A percentile compares a stretch with the other conserved stretches of the same genome.
phyloP scores from a whole-genome alignment of 805 yeast genomes.

The Barnettozyma pratensis region DNA sequence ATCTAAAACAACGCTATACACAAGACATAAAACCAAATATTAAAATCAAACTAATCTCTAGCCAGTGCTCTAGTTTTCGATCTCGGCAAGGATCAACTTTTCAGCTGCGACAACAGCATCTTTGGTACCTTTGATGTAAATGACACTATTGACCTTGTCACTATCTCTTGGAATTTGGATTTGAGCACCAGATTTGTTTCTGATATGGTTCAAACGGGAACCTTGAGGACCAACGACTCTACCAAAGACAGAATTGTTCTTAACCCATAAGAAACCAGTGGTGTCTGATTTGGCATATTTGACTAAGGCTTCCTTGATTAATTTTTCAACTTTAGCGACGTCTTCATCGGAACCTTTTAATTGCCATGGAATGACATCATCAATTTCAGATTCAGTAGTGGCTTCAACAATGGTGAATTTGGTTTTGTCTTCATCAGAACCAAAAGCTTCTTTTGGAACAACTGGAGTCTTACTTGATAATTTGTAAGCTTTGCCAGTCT shows the following conservation, averaged over 20 bases:
- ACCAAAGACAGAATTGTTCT: conserved; percentile 47
- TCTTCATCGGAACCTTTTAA: conserved; percentile 48
- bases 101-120: conserved; percentile 49
- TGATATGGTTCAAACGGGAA: conserved; percentile 53
- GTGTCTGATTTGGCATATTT: conserved; percentile 40
- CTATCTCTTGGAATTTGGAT: conserved; percentile 58
- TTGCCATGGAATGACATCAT: conserved; percentile 58
- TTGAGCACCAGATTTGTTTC: conserved; percentile 52
- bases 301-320: conserved; percentile 45
- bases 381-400: conserved; percentile 22
- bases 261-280: conserved; percentile 59
- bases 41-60: no score
- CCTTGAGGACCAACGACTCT: conserved; percentile 78
- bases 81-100: conserved; percentile 26
- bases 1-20: no score
- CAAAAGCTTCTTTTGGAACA: conserved; percentile 44
- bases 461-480: conserved; percentile 39
- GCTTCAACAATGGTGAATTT: conserved; percentile 44
- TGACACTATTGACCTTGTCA: conserved; percentile 47
- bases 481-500: conserved; percentile 43
- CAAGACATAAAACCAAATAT: no score
- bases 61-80: conserved; percentile 10
- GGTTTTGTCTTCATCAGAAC: conserved; percentile 31
- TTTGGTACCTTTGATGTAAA: conserved; percentile 56
- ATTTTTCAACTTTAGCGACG: conserved; percentile 46